These are phyloP conservation scores for Ramalina peruviana DNA, from an alignment of 495 filamentous ascomycete species.

Conservation along the genomic window DNA sequence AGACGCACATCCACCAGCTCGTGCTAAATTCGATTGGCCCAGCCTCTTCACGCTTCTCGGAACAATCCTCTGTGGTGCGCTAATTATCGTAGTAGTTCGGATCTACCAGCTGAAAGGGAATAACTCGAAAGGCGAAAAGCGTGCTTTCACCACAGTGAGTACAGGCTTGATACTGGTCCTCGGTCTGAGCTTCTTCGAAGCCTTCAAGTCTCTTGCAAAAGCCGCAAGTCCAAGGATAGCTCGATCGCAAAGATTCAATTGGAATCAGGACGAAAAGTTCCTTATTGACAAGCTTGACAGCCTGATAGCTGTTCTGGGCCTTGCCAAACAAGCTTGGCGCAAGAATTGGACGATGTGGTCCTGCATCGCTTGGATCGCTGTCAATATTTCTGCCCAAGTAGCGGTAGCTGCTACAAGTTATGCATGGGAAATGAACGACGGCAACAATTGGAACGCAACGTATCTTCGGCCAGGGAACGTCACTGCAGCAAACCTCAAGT, in stretches of 20 bases:
- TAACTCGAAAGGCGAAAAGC: background rate
- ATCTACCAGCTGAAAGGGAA: constrained; percentile 2
- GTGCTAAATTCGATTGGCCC: background rate
- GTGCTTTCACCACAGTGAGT: constrained; percentile 6
- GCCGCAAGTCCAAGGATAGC: constrained; percentile 1
- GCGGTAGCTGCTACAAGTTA: constrained; percentile 7
- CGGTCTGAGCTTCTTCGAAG: constrained; percentile 15
- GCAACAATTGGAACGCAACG: constrained; percentile 5
- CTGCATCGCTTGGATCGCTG: constrained; percentile 4
- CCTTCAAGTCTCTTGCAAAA: constrained; percentile 13
- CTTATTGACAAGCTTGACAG: constrained; percentile 8
- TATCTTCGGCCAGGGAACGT: constrained; percentile 2
- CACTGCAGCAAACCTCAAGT: constrained; percentile 6
- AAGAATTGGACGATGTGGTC: background rate
- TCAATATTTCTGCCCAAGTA: constrained; percentile 5
- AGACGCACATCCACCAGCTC: no score
- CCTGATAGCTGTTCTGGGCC: background rate
- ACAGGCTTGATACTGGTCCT: constrained; percentile 8
- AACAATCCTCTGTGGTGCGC: background rate
- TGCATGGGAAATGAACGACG: constrained; percentile 7
- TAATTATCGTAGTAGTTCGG: background rate
- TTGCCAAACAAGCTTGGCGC: background rate
- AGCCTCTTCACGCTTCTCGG: background rate
- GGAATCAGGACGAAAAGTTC: background rate
- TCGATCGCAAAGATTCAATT: background rate